phyloP scores from a whole-genome alignment of 768 basidiomycete species.

The Tylopilus rubrobrunneus region DNA sequence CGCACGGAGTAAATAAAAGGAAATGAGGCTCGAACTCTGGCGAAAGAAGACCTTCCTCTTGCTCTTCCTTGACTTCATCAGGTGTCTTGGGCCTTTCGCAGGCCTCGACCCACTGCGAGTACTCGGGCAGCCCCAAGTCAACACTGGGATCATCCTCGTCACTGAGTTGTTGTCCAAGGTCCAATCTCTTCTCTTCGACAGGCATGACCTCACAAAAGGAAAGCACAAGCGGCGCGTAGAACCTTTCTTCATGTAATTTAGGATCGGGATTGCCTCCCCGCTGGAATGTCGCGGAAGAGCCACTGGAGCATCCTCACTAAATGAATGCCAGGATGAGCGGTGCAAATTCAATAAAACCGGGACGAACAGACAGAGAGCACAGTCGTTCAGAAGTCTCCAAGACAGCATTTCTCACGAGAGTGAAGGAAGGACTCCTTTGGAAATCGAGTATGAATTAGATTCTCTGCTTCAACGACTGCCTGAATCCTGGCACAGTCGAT shows the following conservation, averaged over 20 bases:
- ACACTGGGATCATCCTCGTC: background rate
- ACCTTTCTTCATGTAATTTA: conserved; percentile 1
- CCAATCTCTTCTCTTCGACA: background rate
- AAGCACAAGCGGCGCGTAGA: background rate
- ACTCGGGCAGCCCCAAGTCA: background rate
- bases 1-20: too few species aligned
- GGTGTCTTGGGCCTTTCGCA: background rate
- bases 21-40: background rate
- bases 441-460: background rate
- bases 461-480: background rate
- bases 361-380: background rate
- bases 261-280: background rate
- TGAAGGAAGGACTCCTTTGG: background rate
- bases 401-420: conserved; percentile 2
- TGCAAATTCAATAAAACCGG: too few species aligned
- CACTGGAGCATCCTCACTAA: background rate
- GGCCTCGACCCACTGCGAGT: background rate
- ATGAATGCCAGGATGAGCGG: background rate
- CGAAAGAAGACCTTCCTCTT: background rate
- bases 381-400: background rate
- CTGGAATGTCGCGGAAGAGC: too few species aligned
- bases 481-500: conserved; percentile 3
- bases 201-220: background rate
- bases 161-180: background rate
- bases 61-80: background rate